These are phyloP conservation scores for Trichosporon sp. DNA, from an alignment of 1,284 basidiomycete species.

Conservation along the genomic window DNA sequence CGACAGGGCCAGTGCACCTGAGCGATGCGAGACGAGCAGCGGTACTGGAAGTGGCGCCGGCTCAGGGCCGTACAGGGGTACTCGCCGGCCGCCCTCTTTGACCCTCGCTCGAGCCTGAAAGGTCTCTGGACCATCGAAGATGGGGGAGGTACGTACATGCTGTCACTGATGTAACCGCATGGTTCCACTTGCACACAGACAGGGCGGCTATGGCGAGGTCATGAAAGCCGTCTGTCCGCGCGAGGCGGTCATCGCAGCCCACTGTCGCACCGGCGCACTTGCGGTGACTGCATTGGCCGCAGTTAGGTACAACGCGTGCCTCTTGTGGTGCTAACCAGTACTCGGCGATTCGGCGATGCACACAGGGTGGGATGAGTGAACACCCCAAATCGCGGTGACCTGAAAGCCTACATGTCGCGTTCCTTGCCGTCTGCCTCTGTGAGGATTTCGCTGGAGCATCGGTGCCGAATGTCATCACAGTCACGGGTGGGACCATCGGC, in stretches of 20 bases:
- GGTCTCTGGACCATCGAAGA: neutral
- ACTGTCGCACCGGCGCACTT: neutral
- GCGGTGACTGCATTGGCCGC: neutral
- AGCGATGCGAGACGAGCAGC: neutral
- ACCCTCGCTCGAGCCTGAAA: neutral
- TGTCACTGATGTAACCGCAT: neutral
- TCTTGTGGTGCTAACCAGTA: neutral
- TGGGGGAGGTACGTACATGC: neutral
- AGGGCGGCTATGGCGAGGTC: neutral
- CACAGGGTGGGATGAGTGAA: neutral
- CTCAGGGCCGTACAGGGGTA: neutral
- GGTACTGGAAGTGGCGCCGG: neutral
- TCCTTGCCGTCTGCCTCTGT: neutral
- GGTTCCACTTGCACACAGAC: neutral
- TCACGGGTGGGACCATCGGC: neutral
- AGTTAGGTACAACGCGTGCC: conserved; percentile 1
- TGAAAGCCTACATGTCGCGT: neutral
- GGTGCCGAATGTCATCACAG: neutral
- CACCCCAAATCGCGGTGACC: neutral
- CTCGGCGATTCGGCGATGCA: neutral
- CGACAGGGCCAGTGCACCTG: neutral
- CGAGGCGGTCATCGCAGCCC: neutral
- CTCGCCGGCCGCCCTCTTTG: neutral
- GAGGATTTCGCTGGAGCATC: neutral
- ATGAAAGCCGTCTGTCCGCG: neutral